Base-by-base conservation (phyloP, 345 rosid species). In the Eucalyptus cloeziana region DNA sequence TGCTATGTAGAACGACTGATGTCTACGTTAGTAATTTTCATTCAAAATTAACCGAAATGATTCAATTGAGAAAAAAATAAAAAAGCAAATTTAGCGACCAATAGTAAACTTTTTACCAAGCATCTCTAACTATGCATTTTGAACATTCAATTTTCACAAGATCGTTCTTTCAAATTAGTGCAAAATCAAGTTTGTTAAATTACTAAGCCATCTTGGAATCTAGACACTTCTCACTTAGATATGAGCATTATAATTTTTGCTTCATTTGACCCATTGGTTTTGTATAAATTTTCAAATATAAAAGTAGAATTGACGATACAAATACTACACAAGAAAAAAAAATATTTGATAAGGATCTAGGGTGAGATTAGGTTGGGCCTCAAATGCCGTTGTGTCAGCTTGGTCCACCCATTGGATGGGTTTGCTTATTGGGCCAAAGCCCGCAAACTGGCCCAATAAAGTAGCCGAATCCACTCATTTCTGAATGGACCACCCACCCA, bases 1-100 rank as follows among this genome's bases (percentile, higher is more conserved):
- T 25, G 14, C 2, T 12, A 60, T 11, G 8, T 62, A 0, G 4
- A 13, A 62, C 2, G 1, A 12, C 0, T 2, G 4, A 13, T 7
- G 2, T 62, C 17, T 2, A 13, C 15, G 1, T 62, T 13, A 30
- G 2, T 0, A 3, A 30, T 62, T 62, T 60, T 62, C 33, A 13
- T 6, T 62, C 31, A 27, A 62, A 62, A 62, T 62, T 62, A 30
- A 30, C 16, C 16, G 1, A 27, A 60, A 62, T 12, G 2, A 30
- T 13, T 30, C 8, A 6, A 62, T 62, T 13, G 69, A 2, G 0
- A 30, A 27, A 62, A 27, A 11, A 27, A 43, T 5, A 5, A 5
- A 31, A 17, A 6, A 16, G 6, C 0, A 16, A 67, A 37, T 16
- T 69, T 31, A 17, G 44, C 7, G 0, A 33, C 12, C 80, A 3